Evolutionary conservation across 2,329 filamentous ascomycete species (phyloP), one percentile per base, ranked within the genome.

Genomic region (Fusarium sp.): DNA sequence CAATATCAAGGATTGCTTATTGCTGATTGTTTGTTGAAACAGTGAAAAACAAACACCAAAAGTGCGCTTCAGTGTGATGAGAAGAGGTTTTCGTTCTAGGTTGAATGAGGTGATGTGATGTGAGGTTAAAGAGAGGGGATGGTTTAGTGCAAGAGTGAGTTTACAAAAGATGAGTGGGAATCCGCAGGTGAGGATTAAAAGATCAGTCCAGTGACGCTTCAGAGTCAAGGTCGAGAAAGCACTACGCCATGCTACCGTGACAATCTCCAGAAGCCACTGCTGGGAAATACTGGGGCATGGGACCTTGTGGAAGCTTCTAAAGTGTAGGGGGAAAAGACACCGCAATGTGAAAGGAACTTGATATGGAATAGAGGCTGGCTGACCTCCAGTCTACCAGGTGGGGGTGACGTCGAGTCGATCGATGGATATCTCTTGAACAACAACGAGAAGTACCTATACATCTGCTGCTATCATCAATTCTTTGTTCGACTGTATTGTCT

Each of bases 271-370:
- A 72, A 70, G 69, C 41, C 59, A 73, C 67, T 26, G 51, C 66
- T 72, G 63, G 65, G 67, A 74, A 73, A 73, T 60, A 75, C 75
- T 78, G 72, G 77, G 72, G 72, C 74, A 74, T 80, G 66, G 79
- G 78, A 81, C 72, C 77, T 81, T 80, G 80, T 82, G 76, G 80
- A 81, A 82, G 76, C 76, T 79, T 79, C 77, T 54, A 74, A 73
- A 49, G 49, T 57, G 60, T 51, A 72, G 42, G 38, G 44, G 39
- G 12, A 26, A 59, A 60, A 41, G 52, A 51, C 66, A 39, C 55
- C 35, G 41, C 60, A 55, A 65, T 44, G 55, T 57, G 39, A 58
- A 70, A 63, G 51, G 65, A 69, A 72, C 73, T 75, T 66, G 67
- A 59, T 70, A 59, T 70, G 67, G 67, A 66, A 70, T 70, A 64